phyloP scores from a whole-genome alignment of 2,329 filamentous ascomycete species.

The Penicillium sp. region DNA sequence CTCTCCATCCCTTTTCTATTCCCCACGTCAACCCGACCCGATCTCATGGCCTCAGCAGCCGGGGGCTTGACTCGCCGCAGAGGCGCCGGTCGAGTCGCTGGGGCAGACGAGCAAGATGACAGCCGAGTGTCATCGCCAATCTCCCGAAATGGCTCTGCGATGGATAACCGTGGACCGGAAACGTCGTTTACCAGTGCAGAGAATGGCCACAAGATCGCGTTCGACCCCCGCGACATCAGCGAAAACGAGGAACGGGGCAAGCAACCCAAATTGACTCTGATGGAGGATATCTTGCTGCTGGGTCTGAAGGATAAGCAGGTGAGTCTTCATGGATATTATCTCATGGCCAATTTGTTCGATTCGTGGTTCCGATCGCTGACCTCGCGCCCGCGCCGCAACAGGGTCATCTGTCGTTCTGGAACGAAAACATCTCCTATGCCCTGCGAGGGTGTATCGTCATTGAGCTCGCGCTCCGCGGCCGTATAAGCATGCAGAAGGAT shows the following conservation, averaged over 20 bases:
- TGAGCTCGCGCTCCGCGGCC: slow-evolving; percentile 91
- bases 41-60: slow-evolving; percentile 59
- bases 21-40: slow-evolving; percentile 19
- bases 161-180: slow-evolving; percentile 57
- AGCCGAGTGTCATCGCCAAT: slow-evolving; percentile 67
- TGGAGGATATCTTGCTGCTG: slow-evolving; percentile 96
- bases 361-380: slow-evolving; percentile 26
- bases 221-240: slow-evolving; percentile 93
- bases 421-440: slow-evolving; percentile 99
- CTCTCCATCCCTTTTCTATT: slow-evolving; percentile 11
- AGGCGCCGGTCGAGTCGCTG: slow-evolving; percentile 60
- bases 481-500: slow-evolving; percentile 98
- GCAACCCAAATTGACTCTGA: slow-evolving; percentile 96
- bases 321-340: slow-evolving; percentile 34
- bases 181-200: slow-evolving; percentile 84
- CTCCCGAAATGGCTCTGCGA: slow-evolving; percentile 60
- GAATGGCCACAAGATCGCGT: slow-evolving; percentile 98
- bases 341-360: neutral
- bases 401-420: slow-evolving; percentile 99
- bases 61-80: slow-evolving; percentile 71
- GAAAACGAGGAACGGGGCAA: slow-evolving; percentile 95
- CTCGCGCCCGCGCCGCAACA: slow-evolving; percentile 39
- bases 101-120: slow-evolving; percentile 61
- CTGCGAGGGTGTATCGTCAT: slow-evolving; percentile 97
- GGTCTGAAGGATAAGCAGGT: slow-evolving; percentile 99